Percentiles rank a stretch among this genome's conserved stretches.
Conservation (phyloP, 2,329 filamentous ascomycete species). For the Purpureocillium takamizusanense region DNA sequence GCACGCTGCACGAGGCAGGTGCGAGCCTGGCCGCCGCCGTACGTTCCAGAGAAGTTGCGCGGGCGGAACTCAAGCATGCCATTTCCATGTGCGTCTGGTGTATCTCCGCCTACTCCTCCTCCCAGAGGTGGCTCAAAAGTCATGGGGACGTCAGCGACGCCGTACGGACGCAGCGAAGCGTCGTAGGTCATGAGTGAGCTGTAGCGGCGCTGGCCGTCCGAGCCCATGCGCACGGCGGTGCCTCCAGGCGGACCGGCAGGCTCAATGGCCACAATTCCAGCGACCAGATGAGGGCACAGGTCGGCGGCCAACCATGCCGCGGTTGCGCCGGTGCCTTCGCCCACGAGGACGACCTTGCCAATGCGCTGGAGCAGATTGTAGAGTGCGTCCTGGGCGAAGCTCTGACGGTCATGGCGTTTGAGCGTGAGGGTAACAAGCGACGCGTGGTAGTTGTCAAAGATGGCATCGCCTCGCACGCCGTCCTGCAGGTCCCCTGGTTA, state of each 20-base stretch:
- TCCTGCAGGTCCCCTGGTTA: slow-evolving; percentile 13
- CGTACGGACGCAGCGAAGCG: slow-evolving; percentile 23
- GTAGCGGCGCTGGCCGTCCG: slow-evolving; percentile 6
- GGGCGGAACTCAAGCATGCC: not conserved
- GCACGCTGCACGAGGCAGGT: slow-evolving; percentile 13
- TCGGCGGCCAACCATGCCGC: slow-evolving; percentile 41
- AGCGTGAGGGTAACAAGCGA: slow-evolving; percentile 27
- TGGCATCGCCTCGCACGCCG: slow-evolving; percentile 30
- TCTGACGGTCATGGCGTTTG: slow-evolving; percentile 19
- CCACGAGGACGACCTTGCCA: slow-evolving; percentile 33
- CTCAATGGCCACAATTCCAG: slow-evolving; percentile 41
- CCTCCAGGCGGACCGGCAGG: slow-evolving; percentile 43
- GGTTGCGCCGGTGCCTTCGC: slow-evolving; percentile 38
- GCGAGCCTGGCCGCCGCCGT: not conserved
- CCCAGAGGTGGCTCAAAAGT: slow-evolving; percentile 27
- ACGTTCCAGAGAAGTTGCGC: not conserved
- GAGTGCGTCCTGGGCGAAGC: slow-evolving; percentile 23
- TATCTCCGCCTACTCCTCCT: no score
- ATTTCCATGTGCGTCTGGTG: not conserved
- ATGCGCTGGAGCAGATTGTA: slow-evolving; percentile 31
- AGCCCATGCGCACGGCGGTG: slow-evolving; percentile 2
- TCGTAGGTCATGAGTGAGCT: slow-evolving; percentile 15
- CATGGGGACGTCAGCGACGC: slow-evolving; percentile 31
- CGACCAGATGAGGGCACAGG: slow-evolving; percentile 34
- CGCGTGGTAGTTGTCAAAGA: slow-evolving; percentile 39